phyloP scores from a whole-genome alignment of 306 rosid species.

The Fragaria iinumae region DNA sequence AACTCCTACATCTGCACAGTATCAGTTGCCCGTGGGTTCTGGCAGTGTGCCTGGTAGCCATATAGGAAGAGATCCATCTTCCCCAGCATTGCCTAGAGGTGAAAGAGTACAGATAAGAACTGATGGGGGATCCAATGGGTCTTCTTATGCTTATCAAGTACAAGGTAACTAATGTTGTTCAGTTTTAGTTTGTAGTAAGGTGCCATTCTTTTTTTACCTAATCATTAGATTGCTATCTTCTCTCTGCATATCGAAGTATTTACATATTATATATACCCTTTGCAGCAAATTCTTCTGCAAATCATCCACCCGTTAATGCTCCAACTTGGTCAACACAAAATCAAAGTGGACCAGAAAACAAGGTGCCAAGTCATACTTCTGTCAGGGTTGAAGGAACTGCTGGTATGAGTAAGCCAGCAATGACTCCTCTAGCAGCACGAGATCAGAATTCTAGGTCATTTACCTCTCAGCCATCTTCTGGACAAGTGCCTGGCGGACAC shows the following conservation, averaged over 20 bases:
- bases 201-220: background rate
- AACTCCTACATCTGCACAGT: slow-evolving; percentile 50
- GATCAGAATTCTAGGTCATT: slow-evolving; percentile 67
- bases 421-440: slow-evolving; percentile 45
- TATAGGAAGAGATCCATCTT: slow-evolving; percentile 66
- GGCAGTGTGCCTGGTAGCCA: slow-evolving; percentile 57
- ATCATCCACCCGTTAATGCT: slow-evolving; percentile 54
- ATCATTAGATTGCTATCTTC: slow-evolving; percentile 9
- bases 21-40: slow-evolving; percentile 53
- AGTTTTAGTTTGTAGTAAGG: background rate
- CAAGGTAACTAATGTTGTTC: slow-evolving; percentile 51
- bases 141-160: slow-evolving; percentile 59
- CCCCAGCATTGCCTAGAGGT: slow-evolving; percentile 51
- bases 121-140: slow-evolving; percentile 65
- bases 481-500: slow-evolving; percentile 50
- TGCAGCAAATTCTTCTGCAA: slow-evolving; percentile 51
- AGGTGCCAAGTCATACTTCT: slow-evolving; percentile 50
- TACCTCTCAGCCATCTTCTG: slow-evolving; percentile 58
- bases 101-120: slow-evolving; percentile 60
- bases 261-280: slow-evolving; percentile 17
- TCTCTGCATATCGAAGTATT: background rate
- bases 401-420: slow-evolving; percentile 34
- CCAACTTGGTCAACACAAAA: slow-evolving; percentile 75
- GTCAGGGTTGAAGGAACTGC: slow-evolving; percentile 56
- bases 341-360: slow-evolving; percentile 70